Base-by-base conservation (phyloP, 1,284 basidiomycete genomes). In the Pascua guehoae region DNA sequence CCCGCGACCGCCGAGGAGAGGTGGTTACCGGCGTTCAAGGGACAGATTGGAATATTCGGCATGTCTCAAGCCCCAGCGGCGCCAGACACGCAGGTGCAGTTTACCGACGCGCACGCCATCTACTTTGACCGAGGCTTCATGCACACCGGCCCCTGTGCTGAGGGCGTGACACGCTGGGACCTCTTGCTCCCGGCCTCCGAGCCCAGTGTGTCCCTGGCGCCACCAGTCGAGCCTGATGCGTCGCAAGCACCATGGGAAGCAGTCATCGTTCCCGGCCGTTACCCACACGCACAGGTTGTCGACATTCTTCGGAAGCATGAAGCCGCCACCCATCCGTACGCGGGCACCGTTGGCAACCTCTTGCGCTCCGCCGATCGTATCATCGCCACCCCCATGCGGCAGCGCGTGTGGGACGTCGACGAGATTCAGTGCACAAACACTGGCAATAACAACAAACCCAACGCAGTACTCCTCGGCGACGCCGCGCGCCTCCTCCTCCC, bases 81-180 rank as follows among this genome's bases (percentile, higher is more conserved):
- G 5, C 36, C 5, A 12, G n/a, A 38, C 10, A 15, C 3, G 5
- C 10, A 12, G 9, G 9, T 45, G 15, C 36, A 8, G 9, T 47
- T 46, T 14, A 15, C 8, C 18, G 38, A 47, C 4, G 40, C 45
- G 15, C 41, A 44, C 32, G 32, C 32, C 18, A 9, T 51, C 14
- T 53, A 45, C 45, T 12, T 47, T 8, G 44, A 53, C 18, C 51
- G 39, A 10, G 51, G 51, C 4, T 47, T 53, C 15, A 24, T 53
- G 8, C 14, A 44, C 12, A 46, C 51, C 1, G 51, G 51, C 5
- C 51, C 51, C 15, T 46, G 51, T 46, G 39, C 39, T 16, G 24
- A n/a, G 1, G 45, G 45, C 2, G 37, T 8, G 41, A 44, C 24
- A 11, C 41, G 49, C 5, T 51, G 32, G 41, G 49, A 51, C 24